phyloP scores from a whole-genome alignment of 768 basidiomycete genomes.

The Dioszegia crocea region DNA sequence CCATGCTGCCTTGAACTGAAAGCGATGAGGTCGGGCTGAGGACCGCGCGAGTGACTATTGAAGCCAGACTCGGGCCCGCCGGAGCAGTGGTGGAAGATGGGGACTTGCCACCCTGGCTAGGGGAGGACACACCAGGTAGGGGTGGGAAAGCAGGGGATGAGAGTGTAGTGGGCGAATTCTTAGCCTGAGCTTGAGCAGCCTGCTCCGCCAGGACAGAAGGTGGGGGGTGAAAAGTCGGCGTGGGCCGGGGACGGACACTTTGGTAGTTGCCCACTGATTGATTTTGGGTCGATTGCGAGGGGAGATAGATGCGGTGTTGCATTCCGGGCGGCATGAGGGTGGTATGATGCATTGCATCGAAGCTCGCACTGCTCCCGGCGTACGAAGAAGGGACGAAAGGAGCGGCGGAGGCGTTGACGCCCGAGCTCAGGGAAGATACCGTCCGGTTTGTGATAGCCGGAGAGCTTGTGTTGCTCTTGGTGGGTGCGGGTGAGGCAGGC shows the following conservation, averaged over 20 bases:
- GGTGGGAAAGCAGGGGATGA: slow-evolving; percentile 46
- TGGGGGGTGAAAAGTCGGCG: slow-evolving; percentile 42
- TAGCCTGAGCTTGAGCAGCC: slow-evolving; percentile 7
- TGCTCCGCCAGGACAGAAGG: slow-evolving; percentile 29
- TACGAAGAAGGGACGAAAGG: slow-evolving; percentile 2
- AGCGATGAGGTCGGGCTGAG: slow-evolving; percentile 34
- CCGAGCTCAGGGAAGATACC: slow-evolving; percentile 1
- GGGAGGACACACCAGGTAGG: slow-evolving; percentile 22
- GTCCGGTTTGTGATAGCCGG: slow-evolving; percentile 1
- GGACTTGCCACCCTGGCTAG: background rate
- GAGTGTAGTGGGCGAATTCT: slow-evolving; percentile 9
- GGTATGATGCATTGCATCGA: slow-evolving; percentile 26
- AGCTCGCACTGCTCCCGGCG: background rate
- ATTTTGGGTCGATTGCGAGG: slow-evolving; percentile 10
- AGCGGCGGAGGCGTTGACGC: slow-evolving; percentile 10
- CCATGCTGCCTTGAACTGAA: slow-evolving; percentile 13
- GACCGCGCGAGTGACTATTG: slow-evolving; percentile 48
- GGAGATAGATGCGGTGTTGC: slow-evolving; percentile 49
- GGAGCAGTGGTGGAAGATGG: background rate
- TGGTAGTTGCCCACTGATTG: background rate
- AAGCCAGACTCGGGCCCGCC: slow-evolving; percentile 42
- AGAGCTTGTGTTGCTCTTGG: slow-evolving; percentile 17
- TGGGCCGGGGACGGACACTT: slow-evolving; percentile 26
- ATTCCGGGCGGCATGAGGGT: slow-evolving; percentile 47
- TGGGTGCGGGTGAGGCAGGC: slow-evolving; percentile 15